Evolutionary conservation across 73 alveolate genomes (phyloP), one percentile per base, ranked within the genome.

Genomic region (Tetrahymena malaccensis): DNA sequence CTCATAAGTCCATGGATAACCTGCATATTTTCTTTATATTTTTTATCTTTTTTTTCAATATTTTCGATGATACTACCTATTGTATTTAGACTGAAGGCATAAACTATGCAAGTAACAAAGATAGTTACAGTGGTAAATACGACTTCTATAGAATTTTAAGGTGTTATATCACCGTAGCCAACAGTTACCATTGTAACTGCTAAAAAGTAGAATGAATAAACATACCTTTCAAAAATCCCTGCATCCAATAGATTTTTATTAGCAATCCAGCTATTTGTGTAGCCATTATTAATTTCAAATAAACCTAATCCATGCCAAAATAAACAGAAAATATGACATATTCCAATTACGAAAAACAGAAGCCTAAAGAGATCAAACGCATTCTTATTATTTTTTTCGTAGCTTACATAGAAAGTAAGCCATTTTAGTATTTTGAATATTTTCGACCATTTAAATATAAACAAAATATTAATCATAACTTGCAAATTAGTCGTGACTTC

Each of bases 131-230:
- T 96, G 3, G 96, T 95, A 55, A 96, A 97, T 6, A 97, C 34
- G 34, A 85, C 96, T 84, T 97, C 99, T 94, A 94, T 22, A 21
- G 94, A 43, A 84, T 95, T 97, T 50, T 58, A 35, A 33, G 98
- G 98, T 6, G 96, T 37, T 19, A 97, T 97, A 89, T 97, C 99
- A 0, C 99, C 99, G 35, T 97, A 97, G 27, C 99, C 99, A 11
- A 97, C 98, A 43, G 99, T 97, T 22, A 94, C 55, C 96, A 97
- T 97, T 12, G 98, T 96, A 7, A 96, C 94, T 19, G 94, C 94
- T 22, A 97, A 94, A 94, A 97, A 97, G 85, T 97, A 97, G 40
- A 97, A 83, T 19, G 99, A 96, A 22, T 98, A 58, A 8, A 96
- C 85, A 43, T 97, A 97, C 38, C 85, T 56, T 15, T 96, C 98